A percentile compares a stretch with the other conserved stretches of the same genome.
Evolutionary conservation across 768 basidiomycete species (phyloP).

Genomic region (Tricholoma matsutake): DNA sequence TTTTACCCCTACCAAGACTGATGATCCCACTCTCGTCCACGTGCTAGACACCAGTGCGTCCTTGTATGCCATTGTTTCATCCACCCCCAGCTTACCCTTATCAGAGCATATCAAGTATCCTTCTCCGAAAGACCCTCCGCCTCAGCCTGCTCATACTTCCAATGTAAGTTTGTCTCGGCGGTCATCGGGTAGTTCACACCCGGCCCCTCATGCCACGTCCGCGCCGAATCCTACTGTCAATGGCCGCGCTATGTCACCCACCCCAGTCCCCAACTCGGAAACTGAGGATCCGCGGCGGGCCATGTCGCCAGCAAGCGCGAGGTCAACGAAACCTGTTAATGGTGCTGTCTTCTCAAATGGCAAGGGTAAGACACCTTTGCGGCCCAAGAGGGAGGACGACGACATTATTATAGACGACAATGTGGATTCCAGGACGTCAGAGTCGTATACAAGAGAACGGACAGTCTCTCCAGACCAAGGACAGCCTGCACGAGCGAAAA

Average conservation of each 20-base stretch:
- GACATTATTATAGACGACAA: slow-evolving; percentile 47
- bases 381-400: slow-evolving; percentile 47
- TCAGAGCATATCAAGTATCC: slow-evolving; percentile 28
- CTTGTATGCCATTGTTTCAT: slow-evolving; percentile 4
- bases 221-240: slow-evolving; percentile 23
- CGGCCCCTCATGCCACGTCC: slow-evolving; percentile 23
- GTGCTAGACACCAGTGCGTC: slow-evolving; percentile 91
- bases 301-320: slow-evolving; percentile 55
- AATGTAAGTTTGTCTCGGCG: slow-evolving; percentile 37
- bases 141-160: slow-evolving; percentile 10
- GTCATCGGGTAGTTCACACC: slow-evolving; percentile 35
- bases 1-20: slow-evolving; percentile 64
- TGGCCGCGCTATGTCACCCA: slow-evolving; percentile 67
- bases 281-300: slow-evolving; percentile 61
- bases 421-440: slow-evolving; percentile 46
- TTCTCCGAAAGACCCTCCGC: slow-evolving; percentile 19
- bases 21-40: slow-evolving; percentile 82
- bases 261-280: slow-evolving; percentile 39
- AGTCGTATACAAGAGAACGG: slow-evolving; percentile 41
- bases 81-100: background rate
- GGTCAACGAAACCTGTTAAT: slow-evolving; percentile 43
- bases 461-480: slow-evolving; percentile 56
- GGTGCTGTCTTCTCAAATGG: slow-evolving; percentile 36
- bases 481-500: slow-evolving; percentile 47
- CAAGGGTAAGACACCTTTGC: slow-evolving; percentile 51